Evolutionary conservation across 257 asterid genomes (phyloP), one percentile per base, ranked within the genome.

Genomic region (Fraxinus excelsior): DNA sequence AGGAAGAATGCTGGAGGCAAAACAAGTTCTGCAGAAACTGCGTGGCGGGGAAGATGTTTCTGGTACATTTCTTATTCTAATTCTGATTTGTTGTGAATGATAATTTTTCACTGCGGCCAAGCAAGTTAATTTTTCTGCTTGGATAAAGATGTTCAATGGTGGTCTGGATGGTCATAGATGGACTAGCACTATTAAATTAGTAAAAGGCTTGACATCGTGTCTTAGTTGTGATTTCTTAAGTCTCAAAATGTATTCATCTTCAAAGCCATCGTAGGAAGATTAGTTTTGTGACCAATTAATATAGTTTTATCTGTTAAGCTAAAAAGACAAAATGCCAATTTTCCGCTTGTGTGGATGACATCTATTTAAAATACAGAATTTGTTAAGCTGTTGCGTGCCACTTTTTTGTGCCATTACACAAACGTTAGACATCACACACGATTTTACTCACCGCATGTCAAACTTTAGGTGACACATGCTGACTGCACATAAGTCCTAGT

Each of bases 11-110:
- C 70, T 78, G 3, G 82, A 78, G 69, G 82, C 82, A 21, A 78
- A 78, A 78, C 78, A 25, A 65, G 82, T 78, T 31, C 26, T 78
- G 78, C 78, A 78, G 77, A 72, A 44, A 72, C 31, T 78, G 19
- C 82, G 82, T 65, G 82, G 82, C 42, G 23, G 58, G 73, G 82
- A 78, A 64, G 82, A 78, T 78, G 82, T 78, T 73, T 90, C 96
- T 29, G 97, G 96, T 92, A 84, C 78, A 25, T 58, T 69, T 77
- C 37, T 79, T 66, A 75, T 74, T 74, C 72, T 71, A 3, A 46
- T 19, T 66, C 25, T 26, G 2, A 56, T 56, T 56, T 56, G 14
- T 26, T 70, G 16, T 70, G 38, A 44, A 42, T 74, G 49, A 13
- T 12, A 23, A 46, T 14, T 68, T 25, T 13, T 28, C 12, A 67